These are phyloP conservation scores for Tetragonia tetragonoides DNA, from an alignment of 148 eudicot species.

Conservation along the genomic window DNA sequence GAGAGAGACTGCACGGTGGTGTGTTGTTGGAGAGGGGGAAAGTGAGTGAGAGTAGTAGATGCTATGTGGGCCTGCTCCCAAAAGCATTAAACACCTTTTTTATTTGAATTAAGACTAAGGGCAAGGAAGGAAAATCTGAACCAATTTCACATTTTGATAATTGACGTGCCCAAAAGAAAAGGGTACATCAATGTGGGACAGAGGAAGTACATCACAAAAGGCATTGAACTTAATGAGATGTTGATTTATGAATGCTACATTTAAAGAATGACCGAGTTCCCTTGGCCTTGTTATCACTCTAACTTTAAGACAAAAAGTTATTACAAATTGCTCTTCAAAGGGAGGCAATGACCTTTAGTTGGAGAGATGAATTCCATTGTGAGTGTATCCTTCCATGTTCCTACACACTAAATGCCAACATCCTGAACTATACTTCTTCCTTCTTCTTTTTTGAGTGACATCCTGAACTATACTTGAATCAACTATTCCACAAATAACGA, in stretches of 20 bases:
- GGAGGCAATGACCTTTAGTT: background rate
- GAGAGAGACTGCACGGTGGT: no score
- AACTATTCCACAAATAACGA: background rate
- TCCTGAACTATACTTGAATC: background rate
- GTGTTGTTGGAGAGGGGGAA: no score
- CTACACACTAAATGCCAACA: background rate
- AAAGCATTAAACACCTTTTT: no score
- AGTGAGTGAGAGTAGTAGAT: no score
- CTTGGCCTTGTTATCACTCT: background rate
- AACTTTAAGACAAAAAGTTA: background rate
- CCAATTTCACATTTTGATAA: no score
- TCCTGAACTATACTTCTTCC: background rate
- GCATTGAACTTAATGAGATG: background rate
- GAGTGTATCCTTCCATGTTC: background rate
- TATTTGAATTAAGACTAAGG: no score
- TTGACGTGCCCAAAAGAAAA: no score
- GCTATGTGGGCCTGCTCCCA: no score
- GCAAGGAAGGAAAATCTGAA: no score
- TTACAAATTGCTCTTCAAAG: background rate
- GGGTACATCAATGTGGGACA: no score
- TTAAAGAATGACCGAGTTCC: background rate
- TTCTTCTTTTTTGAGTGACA: no score
- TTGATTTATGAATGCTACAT: background rate
- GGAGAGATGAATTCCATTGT: background rate
- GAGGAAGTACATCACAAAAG: background rate